Percentiles rank a stretch among this genome's conserved stretches.
These are phyloP conservation scores for Hypoxylon sp. DNA, from an alignment of 2,329 filamentous ascomycete genomes.

Conservation along the genomic window DNA sequence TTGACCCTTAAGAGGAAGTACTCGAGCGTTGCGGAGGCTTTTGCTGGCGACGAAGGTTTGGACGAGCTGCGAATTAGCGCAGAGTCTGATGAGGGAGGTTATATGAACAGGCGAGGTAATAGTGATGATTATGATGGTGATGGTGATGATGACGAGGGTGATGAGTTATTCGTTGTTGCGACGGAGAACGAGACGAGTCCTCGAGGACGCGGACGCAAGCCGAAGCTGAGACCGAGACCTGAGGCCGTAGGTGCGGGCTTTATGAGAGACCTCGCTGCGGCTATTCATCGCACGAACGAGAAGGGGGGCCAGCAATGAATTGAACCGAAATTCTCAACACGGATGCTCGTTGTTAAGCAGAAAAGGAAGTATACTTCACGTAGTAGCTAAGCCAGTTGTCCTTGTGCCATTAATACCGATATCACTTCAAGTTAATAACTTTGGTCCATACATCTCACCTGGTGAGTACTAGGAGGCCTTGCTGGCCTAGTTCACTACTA, in stretches of 20 bases:
- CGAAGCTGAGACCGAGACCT: slow-evolving; percentile 7
- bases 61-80: slow-evolving; percentile 1
- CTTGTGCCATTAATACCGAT: background rate
- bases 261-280: slow-evolving; percentile 37
- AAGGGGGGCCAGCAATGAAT: background rate
- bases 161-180: slow-evolving; percentile 42
- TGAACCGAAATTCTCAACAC: background rate
- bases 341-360: background rate
- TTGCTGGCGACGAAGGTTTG: slow-evolving; percentile 45
- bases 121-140: background rate
- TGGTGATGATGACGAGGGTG: slow-evolving; percentile 17
- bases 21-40: slow-evolving; percentile 54
- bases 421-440: too few relatives aligned
- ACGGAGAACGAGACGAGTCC: slow-evolving; percentile 23
- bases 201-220: slow-evolving; percentile 1
- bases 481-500: background rate
- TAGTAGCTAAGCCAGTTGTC: background rate
- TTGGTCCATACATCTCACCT: background rate
- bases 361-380: background rate
- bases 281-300: slow-evolving; percentile 11
- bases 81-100: background rate
- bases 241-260: slow-evolving; percentile 26
- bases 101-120: background rate
- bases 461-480: background rate
- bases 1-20: slow-evolving; percentile 47